Percentiles rank a stretch among this genome's conserved stretches.
phyloP scores from a whole-genome alignment of 768 basidiomycete species.

The Russula abietina region DNA sequence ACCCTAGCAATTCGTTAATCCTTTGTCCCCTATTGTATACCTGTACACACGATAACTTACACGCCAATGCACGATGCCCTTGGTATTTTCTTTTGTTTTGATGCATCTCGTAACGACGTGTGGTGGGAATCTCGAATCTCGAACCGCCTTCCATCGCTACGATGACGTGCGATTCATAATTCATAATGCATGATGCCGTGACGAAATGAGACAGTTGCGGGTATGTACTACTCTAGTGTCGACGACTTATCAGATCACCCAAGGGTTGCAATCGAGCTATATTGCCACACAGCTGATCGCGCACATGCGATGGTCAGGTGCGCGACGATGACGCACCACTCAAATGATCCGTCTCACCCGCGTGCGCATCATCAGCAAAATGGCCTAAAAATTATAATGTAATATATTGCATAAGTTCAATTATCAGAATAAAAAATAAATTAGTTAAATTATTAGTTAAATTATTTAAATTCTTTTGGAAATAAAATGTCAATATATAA shows the following conservation, averaged over 20 bases:
- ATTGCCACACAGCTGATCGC: not conserved
- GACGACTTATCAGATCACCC: not conserved
- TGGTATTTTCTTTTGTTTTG: not conserved
- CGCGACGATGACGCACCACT: conserved; percentile 1
- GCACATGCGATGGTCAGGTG: conserved; percentile 4
- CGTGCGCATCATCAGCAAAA: too few relatives aligned
- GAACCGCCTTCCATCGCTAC: not conserved
- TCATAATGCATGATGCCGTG: not conserved
- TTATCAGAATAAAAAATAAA: too few relatives aligned
- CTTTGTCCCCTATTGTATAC: not conserved
- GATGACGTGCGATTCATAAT: not conserved
- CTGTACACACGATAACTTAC: not conserved
- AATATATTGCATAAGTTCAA: too few relatives aligned
- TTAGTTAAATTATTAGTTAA: too few relatives aligned
- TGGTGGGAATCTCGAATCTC: not conserved
- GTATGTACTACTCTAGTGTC: not conserved
- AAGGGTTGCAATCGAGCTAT: not conserved
- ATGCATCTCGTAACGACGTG: conserved; percentile 4
- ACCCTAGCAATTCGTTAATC: not conserved
- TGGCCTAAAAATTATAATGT: too few relatives aligned
- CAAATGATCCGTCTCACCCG: conserved; percentile 4
- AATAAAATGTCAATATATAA: too few relatives aligned
- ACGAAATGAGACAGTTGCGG: not conserved
- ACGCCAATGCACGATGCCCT: too few relatives aligned
- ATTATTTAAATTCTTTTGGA: too few relatives aligned